Evolutionary conservation across 768 basidiomycete genomes (phyloP).

Genomic region (Amanita pseudoporphyria): DNA sequence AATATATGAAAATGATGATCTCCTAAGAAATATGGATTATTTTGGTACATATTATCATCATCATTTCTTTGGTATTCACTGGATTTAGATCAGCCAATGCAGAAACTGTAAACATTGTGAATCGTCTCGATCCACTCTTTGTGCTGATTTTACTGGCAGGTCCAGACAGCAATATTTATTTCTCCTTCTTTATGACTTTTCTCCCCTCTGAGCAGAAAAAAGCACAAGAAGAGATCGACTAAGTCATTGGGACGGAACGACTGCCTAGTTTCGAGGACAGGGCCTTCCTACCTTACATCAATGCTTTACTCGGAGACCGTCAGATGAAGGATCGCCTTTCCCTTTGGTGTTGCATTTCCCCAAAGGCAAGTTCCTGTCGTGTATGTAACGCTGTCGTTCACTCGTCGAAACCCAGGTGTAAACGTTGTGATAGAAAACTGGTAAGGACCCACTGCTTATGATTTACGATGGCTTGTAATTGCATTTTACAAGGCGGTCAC

Average conservation of each 20-base stretch:
- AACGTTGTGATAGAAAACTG: background rate
- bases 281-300: too few species aligned
- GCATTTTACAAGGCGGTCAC: conserved; percentile 8
- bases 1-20: background rate
- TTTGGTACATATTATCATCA: too few species aligned
- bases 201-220: conserved; percentile 8
- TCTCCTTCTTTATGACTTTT: background rate
- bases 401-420: background rate
- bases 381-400: background rate
- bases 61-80: too few species aligned
- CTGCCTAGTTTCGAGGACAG: too few species aligned
- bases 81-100: background rate
- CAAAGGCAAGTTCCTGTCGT: conserved; percentile 11
- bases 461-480: background rate
- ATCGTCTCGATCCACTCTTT: too few species aligned
- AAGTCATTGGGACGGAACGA: too few species aligned
- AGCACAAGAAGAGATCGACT: too few species aligned
- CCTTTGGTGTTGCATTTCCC: conserved; percentile 16
- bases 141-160: too few species aligned
- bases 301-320: conserved; percentile 19
- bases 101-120: background rate
- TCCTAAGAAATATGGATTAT: background rate
- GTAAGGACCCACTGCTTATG: background rate
- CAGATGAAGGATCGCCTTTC: conserved; percentile 11
- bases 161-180: background rate